phyloP scores from a whole-genome alignment of 768 basidiomycete species.

The Suillus alpinus region DNA sequence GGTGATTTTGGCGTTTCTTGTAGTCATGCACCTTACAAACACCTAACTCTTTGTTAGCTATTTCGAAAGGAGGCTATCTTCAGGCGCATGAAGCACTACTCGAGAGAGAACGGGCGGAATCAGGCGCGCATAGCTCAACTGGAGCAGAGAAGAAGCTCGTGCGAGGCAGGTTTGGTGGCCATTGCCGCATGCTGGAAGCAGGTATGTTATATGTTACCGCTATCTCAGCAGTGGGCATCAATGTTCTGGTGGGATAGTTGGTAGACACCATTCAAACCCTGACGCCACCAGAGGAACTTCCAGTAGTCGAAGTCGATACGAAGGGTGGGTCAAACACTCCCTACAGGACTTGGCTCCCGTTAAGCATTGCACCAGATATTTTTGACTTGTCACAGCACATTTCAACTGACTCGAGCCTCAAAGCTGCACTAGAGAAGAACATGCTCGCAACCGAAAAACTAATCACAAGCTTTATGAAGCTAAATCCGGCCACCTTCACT shows the following conservation, averaged over 20 bases:
- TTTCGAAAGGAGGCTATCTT: constrained; percentile 87
- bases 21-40: background rate
- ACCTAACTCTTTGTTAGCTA: constrained; percentile 41
- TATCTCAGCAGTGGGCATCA: constrained; percentile 4
- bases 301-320: constrained; percentile 39
- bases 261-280: constrained; percentile 64
- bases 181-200: constrained; percentile 81
- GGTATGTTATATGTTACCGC: constrained; percentile 38
- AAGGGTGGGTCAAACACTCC: constrained; percentile 31
- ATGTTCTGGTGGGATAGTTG: constrained; percentile 41
- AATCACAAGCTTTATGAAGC: constrained; percentile 52
- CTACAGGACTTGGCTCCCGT: background rate
- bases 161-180: constrained; percentile 69
- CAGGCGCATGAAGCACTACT: constrained; percentile 80
- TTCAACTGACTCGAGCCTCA: constrained; percentile 28
- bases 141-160: constrained; percentile 61
- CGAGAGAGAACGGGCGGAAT: constrained; percentile 68
- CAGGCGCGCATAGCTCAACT: constrained; percentile 59
- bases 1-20: constrained; percentile 37
- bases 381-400: constrained; percentile 33
- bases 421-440: constrained; percentile 49
- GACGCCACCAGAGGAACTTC: constrained; percentile 49
- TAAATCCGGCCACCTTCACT: constrained; percentile 30
- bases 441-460: constrained; percentile 58
- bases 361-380: constrained; percentile 20